Base-by-base conservation (phyloP, 805 yeast genomes). In the Hanseniaspora guilliermondii region DNA sequence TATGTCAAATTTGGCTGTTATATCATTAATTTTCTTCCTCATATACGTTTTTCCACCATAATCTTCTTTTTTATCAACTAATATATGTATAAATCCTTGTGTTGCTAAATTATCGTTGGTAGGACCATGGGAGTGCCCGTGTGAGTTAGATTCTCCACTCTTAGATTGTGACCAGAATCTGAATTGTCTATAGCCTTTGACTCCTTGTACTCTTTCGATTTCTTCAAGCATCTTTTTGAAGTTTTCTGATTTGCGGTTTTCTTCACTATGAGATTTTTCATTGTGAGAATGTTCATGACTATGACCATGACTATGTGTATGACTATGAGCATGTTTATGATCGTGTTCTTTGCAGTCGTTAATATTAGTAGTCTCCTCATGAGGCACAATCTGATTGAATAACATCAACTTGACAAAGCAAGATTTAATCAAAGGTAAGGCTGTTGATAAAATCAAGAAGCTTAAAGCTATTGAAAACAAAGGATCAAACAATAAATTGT, bases 391-490 rank as follows among this genome's bases (percentile, higher is more conserved):
- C 19, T 47, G 47, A 25, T 52, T 44, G 22, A 54, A 47, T 89
- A 73, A 37, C 83, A 52, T 52, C n/a, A 52, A 40, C 32, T 52
- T 79, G 4, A 80, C 75, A 0, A 95, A 85, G 0, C 97, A 84
- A 0, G 95, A 83, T 60, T 78, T 80, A 40, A 93, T 74, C 54
- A 93, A 72, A 1, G 98, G 97, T 0, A 88, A 62, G 0, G 97
- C 87, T 3, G 96, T 87, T 6, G 79, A 58, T 55, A 91, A 77
- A 58, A 93, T 87, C 61, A 91, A 72, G 5, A 77, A 67, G 0
- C 96, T 96, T 57, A 93, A 91, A 60, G 89, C 73, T 3, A 93
- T 73, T 0, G 97, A 89, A 0, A 97, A 94, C 21, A 93, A 68
- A 1, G 99, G 97, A 64, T 93, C 99, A 64, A 91, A 83, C 1